Conservation (phyloP, 352 stramenopile genomes). For the Pythium chondricola region DNA sequence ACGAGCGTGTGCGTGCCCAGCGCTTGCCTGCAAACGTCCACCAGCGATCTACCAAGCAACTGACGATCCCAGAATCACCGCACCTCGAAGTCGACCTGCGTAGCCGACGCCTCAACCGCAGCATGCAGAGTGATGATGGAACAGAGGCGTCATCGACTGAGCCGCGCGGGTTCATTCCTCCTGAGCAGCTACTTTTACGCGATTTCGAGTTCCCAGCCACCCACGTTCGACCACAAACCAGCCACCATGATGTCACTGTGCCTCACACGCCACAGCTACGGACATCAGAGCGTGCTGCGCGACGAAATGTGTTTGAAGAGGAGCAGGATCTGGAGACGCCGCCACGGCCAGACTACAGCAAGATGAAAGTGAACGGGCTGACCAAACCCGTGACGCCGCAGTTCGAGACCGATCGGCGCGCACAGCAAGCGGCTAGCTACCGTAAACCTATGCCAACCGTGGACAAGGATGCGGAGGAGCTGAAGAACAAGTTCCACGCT, state of each 20-base stretch:
- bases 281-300: conserved; percentile 20
- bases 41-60: conserved; percentile 72
- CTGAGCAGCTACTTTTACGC: conserved; percentile 23
- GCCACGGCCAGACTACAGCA: conserved; percentile 14
- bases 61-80: conserved; percentile 70
- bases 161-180: conserved; percentile 17
- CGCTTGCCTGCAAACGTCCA: conserved; percentile 59
- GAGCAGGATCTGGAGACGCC: conserved; percentile 6
- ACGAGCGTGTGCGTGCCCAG: conserved; percentile 66
- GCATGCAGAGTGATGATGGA: conserved; percentile 12
- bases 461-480: conserved; percentile 68
- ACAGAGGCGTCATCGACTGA: background rate
- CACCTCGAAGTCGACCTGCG: conserved; percentile 57
- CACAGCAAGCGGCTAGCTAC: conserved; percentile 32
- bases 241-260: conserved; percentile 15
- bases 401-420: conserved; percentile 56
- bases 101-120: conserved; percentile 26
- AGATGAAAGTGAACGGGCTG: conserved; percentile 24
- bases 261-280: conserved; percentile 22
- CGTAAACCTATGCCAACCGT: conserved; percentile 47
- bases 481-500: conserved; percentile 75
- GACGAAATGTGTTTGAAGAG: conserved; percentile 10
- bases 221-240: background rate
- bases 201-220: conserved; percentile 23
- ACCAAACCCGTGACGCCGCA: conserved; percentile 52